Base-by-base conservation (phyloP, 768 basidiomycete species). In the Boletus rubroflammeus region DNA sequence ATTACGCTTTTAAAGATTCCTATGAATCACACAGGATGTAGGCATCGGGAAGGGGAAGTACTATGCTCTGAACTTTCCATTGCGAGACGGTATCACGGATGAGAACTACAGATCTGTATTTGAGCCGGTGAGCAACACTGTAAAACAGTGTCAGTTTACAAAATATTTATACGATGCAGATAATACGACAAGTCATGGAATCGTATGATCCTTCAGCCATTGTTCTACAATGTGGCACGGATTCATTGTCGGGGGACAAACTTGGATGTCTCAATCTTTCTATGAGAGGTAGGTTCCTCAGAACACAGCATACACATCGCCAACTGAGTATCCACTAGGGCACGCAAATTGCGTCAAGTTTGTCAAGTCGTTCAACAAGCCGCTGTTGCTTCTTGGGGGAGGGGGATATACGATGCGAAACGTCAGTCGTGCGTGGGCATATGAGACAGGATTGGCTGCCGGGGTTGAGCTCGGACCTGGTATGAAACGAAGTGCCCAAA, bases 391-490 rank as follows among this genome's bases (percentile, higher is more conserved):
- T 19, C 83, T 99, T 25, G 97, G 97, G 14, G 97, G 97, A 26
- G 97, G 97, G 10, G 97, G 97, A 0, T 99, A 99, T 72, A 99
- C 97, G 4, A 96, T 99, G 84, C 88, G 95, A 41, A 96, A 96
- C 58, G 96, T 98, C 55, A 94, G 93, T 58, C 82, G 97, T 40
- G 87, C 90, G 13, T 99, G 97, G 97, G 96, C 97, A 21, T 99
- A 84, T 64, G 97, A 99, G 73, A 99, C 97, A 3, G 97, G 97
- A 23, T 73, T 99, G 40, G 97, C 97, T n/a, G 94, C 96, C 23
- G 97, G 97, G 11, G 90, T 95, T 21, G 94, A 98, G 70, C 81
- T 99, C 14, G 87, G 85, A 19, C 79, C 84, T 62, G 84, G 95
- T 94, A 74, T 50, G 72, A 60, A 17, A 51, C 14, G 3, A 23